Percentiles rank a stretch among this genome's conserved stretches.
Evolutionary conservation across 2,329 filamentous ascomycete species (phyloP).

Genomic region (Ascochyta lentis): DNA sequence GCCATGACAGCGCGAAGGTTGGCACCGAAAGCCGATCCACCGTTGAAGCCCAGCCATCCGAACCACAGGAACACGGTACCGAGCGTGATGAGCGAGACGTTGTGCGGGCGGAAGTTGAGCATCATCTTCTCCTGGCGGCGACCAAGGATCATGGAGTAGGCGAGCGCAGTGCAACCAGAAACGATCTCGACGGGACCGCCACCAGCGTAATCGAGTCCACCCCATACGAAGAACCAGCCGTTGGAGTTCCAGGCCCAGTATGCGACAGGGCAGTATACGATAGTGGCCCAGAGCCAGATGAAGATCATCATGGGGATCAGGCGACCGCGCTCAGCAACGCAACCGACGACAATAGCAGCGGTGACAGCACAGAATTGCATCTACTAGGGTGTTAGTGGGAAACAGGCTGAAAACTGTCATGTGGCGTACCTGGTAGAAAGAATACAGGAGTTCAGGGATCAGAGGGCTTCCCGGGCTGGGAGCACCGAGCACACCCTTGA

Average conservation of each 20-base stretch:
- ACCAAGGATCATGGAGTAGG: slow-evolving; percentile 94
- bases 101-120: slow-evolving; percentile 99
- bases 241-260: slow-evolving; percentile 98
- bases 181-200: slow-evolving; percentile 97
- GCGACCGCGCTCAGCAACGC: slow-evolving; percentile 91
- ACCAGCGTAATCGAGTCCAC: slow-evolving; percentile 94
- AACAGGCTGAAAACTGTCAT: background rate
- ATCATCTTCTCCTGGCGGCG: slow-evolving; percentile 99
- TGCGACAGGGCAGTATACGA: slow-evolving; percentile 95
- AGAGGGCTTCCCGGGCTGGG: slow-evolving; percentile 90
- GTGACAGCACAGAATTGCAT: slow-evolving; percentile 98
- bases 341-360: slow-evolving; percentile 87
- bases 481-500: slow-evolving; percentile 80
- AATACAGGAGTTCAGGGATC: slow-evolving; percentile 87
- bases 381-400: slow-evolving; percentile 53
- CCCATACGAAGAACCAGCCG: slow-evolving; percentile 90
- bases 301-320: slow-evolving; percentile 95
- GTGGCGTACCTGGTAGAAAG: slow-evolving; percentile 83
- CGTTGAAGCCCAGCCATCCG: slow-evolving; percentile 99
- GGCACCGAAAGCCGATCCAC: slow-evolving; percentile 90
- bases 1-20: slow-evolving; percentile 95
- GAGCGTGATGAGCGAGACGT: slow-evolving; percentile 95
- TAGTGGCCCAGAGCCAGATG: slow-evolving; percentile 92
- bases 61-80: slow-evolving; percentile 98
- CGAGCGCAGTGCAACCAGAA: slow-evolving; percentile 89